phyloP scores from a whole-genome alignment of 2,329 filamentous ascomycete species.

The Exophiala viscosa region DNA sequence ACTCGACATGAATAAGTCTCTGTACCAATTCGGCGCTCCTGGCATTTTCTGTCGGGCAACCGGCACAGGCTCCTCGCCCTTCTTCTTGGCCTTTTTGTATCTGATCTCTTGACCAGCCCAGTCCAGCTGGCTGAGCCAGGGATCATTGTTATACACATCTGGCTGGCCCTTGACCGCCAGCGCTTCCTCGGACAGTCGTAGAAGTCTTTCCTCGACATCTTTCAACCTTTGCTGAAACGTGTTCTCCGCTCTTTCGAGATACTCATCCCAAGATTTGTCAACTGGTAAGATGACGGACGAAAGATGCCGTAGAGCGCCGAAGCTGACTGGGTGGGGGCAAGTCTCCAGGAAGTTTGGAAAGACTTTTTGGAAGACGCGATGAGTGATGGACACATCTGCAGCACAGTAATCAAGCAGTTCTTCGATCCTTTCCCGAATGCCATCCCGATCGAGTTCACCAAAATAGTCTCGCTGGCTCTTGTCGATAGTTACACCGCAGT shows the following conservation, averaged over 20 bases:
- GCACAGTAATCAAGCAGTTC: conserved; percentile 91
- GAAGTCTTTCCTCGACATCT: conserved; percentile 71
- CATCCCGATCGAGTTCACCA: conserved; percentile 70
- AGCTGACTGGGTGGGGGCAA: conserved; percentile 95
- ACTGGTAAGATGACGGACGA: conserved; percentile 90
- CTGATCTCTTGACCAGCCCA: conserved; percentile 91
- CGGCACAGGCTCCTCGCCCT: conserved; percentile 71
- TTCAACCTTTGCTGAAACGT: conserved; percentile 75
- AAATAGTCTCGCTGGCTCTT: conserved; percentile 85
- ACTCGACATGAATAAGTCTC: conserved; percentile 74
- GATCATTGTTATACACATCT: conserved; percentile 70
- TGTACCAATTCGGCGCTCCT: conserved; percentile 95
- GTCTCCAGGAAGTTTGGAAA: conserved; percentile 84
- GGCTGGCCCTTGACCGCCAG: conserved; percentile 67
- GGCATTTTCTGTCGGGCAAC: conserved; percentile 85
- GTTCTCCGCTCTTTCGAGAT: conserved; percentile 76
- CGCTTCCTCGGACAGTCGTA: conserved; percentile 72
- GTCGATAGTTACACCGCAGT: conserved; percentile 86
- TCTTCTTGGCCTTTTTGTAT: conserved; percentile 89
- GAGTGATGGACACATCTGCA: conserved; percentile 87
- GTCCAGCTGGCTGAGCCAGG: conserved; percentile 90
- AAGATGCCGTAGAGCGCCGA: conserved; percentile 88
- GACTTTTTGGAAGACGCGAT: conserved; percentile 88
- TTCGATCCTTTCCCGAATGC: conserved; percentile 68
- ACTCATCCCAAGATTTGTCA: conserved; percentile 80